Evolutionary conservation across 768 basidiomycete species (phyloP), one percentile per base, ranked within the genome.

Genomic region (Naganishia vaughanmartiniae): DNA sequence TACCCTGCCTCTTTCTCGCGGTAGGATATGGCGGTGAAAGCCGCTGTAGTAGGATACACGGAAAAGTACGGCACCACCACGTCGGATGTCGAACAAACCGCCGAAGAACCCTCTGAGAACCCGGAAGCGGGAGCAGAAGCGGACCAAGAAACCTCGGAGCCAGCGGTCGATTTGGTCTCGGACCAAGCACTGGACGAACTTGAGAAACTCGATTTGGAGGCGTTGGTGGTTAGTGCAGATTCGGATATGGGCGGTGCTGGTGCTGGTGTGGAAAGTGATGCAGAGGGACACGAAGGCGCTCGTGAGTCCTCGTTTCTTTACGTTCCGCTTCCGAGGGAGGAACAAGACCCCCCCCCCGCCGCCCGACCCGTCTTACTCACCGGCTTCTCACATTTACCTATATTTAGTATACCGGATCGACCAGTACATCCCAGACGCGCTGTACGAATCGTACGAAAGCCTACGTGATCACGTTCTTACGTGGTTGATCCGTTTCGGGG

Each of bases 11-110:
- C n/a, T n/a, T n/a, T n/a, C n/a, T n/a, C n/a, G n/a, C n/a, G 45
- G 65, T n/a, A 72, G 79, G 95, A 99, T 78, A 98, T 99, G 95
- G 93, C 93, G 1, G 95, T 98, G 57, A 86, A 96, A 33, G 94
- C 95, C 74, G 94, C 95, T 21, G 93, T 97, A 19, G 88, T 93
- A 56, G 94, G 93, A 17, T 98, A 91, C 89, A 91, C 93, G 78
- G 88, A 83, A 54, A 67, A 73, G 57, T 57, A 34, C 55, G 71
- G 39, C 24, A 9, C 42, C 24, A 9, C 42, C 42, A 7, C 42
- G 42, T 12, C 54, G 30, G 11, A 48, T n/a, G 36, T 24, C 36
- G 54, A 51, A 15, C 2, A 33, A 34, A 34, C 45, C 28, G 21
- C n/a, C 4, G 55, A 33, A 10, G 15, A 55, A 39, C 28, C 26